phyloP scores from a whole-genome alignment of 1,284 basidiomycete species.

The Rhodotorula sp. region DNA sequence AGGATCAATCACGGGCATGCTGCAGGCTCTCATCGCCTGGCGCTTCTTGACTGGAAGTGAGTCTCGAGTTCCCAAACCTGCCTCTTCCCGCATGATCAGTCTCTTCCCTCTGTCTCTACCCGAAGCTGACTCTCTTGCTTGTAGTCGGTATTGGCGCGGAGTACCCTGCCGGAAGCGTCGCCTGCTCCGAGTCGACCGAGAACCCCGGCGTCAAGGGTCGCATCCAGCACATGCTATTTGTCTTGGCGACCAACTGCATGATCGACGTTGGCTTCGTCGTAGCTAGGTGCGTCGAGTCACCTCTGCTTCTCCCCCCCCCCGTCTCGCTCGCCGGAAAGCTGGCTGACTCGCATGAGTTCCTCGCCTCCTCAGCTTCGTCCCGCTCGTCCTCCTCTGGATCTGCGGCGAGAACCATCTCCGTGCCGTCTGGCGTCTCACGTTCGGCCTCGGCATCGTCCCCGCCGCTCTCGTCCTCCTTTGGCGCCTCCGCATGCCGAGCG shows the following conservation, averaged over 20 bases:
- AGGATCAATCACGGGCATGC: constrained; percentile 65
- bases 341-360: not conserved
- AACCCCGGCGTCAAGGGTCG: constrained; percentile 69
- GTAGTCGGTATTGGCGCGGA: constrained; percentile 4
- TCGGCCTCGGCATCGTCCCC: constrained; percentile 83
- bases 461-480: constrained; percentile 78
- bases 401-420: constrained; percentile 76
- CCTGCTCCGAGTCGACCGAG: constrained; percentile 85
- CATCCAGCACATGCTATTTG: constrained; percentile 80
- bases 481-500: constrained; percentile 74
- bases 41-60: constrained; percentile 70
- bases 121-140: no score
- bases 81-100: not conserved
- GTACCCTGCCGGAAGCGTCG: constrained; percentile 79
- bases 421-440: constrained; percentile 80
- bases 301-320: no score
- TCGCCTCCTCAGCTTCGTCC: constrained; percentile 60
- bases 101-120: not conserved
- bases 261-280: constrained; percentile 86
- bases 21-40: constrained; percentile 75
- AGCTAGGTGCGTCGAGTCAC: constrained; percentile 46
- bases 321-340: no score
- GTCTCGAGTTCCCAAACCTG: constrained; percentile 56
- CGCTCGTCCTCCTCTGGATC: constrained; percentile 82
- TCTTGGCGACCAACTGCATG: constrained; percentile 70